Base-by-base conservation (phyloP, 495 filamentous ascomycete genomes). In the Talaromyces borbonicus region DNA sequence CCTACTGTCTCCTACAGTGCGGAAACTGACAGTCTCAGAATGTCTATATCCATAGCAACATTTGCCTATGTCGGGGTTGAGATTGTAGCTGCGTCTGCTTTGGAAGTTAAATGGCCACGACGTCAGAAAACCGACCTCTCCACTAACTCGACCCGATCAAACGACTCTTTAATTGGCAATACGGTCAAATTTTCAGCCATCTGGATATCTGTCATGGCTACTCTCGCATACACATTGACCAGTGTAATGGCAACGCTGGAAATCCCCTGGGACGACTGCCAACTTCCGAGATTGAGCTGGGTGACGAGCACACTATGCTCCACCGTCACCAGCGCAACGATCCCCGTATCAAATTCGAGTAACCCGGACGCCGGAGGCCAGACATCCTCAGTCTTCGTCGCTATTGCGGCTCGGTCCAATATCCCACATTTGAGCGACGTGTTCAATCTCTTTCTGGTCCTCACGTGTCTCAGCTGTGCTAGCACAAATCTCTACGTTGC, bases 21-120 rank as follows among this genome's bases (percentile, higher is more conserved):
- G 14, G 9, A 37, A 15, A 49, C 24, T 8, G 35, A 60, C 32
- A 6, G 3, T 5, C 6, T 3, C 52, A 65, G 67, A 29, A 61
- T 65, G 35, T 56, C 61, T 2, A 60, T 74, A n/a, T 68, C 69
- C 0, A 56, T 67, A 2, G 63, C 66, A 29, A 58, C 60, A 2
- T 73, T 70, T 30, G 56, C 63, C 31, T 75, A 62, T 48, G 54
- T 69, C 25, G 68, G 71, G 0, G 57, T 73, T 18, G 72, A 75
- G 40, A 57, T 68, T 19, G 49, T 67, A 6, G 59, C 67, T 0
- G 62, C 69, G 1, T 66, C 68, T 11, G 71, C 70, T 2, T 62
- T 74, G 19, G 72, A 75, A 59, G 69, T 68, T n/a, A 45, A 49
- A 19, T 50, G 55, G 29, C 32, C 45, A 27, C 12, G 50, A 23